Evolutionary conservation across 73 alveolate genomes (phyloP).

Genomic region (Uronychia binucleata): DNA sequence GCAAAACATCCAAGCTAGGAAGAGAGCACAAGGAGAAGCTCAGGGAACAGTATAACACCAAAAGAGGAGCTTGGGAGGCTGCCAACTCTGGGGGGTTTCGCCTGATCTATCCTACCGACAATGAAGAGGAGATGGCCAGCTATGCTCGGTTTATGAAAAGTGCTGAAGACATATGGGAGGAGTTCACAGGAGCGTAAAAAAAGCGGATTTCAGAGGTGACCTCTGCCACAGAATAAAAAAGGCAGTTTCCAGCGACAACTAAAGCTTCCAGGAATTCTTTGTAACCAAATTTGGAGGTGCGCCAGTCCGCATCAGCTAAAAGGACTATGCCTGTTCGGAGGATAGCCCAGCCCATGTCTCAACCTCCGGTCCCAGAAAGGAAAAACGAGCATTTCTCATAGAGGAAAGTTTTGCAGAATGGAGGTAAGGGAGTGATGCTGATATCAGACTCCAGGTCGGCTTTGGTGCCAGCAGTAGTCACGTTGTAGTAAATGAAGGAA

Average conservation of each 20-base stretch:
- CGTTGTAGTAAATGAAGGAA: not conserved
- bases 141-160: constrained; percentile 5
- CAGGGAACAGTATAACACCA: not conserved
- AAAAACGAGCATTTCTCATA: not conserved
- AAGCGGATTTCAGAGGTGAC: not conserved
- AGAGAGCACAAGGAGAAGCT: constrained; percentile 3
- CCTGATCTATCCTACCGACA: constrained; percentile 15
- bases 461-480: not conserved
- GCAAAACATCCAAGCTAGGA: not conserved
- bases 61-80: constrained; percentile 1
- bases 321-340: not conserved
- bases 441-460: not conserved
- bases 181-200: constrained; percentile 25
- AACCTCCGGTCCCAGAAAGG: not conserved
- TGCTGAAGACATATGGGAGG: constrained; percentile 32
- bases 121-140: not conserved
- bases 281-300: not conserved
- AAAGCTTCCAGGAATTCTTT: not conserved
- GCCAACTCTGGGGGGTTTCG: constrained; percentile 11
- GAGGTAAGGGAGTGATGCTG: not conserved
- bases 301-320: not conserved
- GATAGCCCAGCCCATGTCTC: not conserved
- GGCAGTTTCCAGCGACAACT: not conserved
- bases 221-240: not conserved
- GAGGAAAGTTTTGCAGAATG: not conserved